Base-by-base conservation (phyloP, 306 rosid genomes). In the Trifolium pratense region DNA sequence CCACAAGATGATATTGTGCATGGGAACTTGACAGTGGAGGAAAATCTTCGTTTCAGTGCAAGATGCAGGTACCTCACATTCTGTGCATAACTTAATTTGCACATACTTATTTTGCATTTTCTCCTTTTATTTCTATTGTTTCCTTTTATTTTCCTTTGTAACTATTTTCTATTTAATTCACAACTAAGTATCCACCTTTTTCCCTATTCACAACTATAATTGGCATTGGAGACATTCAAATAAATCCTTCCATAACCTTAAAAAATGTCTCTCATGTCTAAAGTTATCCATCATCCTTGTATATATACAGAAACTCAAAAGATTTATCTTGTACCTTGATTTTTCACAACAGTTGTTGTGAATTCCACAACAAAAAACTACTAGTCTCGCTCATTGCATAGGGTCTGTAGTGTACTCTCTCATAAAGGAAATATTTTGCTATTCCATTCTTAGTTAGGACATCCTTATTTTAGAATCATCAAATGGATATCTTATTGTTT, bases 1-100 rank as follows among this genome's bases (percentile, higher is more conserved):
- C 94, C 97, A 17, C 97, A 91, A 87, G 97, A 91, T 82, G 97
- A 91, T 84, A 85, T 89, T 78, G 94, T 91, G 76, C 97, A 91
- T 68, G 97, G 97, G 70, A 87, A 91, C 80, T 81, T 91, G 87
- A 88, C 97, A 1, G 97, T 91, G 79, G 97, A 91, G 86, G 97
- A 91, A 79, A 91, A 91, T 75, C 97, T 91, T 46, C 92, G 90
- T 32, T 91, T 91, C 70, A 91, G 88, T 84, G 97, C 94, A 77
- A 87, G 92, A 77, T 91, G 97, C 97, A 91, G 97, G 97, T 88
- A 79, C 42, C 68, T 9, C 46, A 31, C 58, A 82, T 81, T 0
- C 75, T 68, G 39, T 43, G 43, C 23, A 57, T 25, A 70, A 56
- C 40, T 46, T 42, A 70, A 17, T 66, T 8, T 31, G 16, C 49